These are phyloP conservation scores for Triticum dicoccoides DNA, from an alignment of 176 grass and related monocot species.

Conservation along the genomic window DNA sequence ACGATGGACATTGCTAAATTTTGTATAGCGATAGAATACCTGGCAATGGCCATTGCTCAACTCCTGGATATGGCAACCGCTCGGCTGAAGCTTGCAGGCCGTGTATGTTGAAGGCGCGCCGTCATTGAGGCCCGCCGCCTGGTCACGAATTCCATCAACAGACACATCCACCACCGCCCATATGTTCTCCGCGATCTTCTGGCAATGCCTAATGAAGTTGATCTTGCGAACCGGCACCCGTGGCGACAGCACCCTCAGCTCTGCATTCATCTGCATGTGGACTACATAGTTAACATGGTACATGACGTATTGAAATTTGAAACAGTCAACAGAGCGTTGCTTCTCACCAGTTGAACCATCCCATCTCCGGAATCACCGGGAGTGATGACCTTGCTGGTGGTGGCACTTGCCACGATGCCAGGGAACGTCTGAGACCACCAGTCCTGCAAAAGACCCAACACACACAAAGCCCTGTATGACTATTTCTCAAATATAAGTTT, in stretches of 20 bases:
- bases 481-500: neutral
- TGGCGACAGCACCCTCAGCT: conserved; percentile 55
- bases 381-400: neutral
- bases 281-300: neutral
- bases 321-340: neutral
- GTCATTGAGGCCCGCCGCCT: neutral
- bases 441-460: neutral
- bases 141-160: conserved; percentile 9
- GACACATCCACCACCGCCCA: conserved; percentile 75
- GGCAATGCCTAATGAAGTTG: conserved; percentile 50
- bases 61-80: conserved; percentile 39
- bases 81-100: conserved; percentile 24
- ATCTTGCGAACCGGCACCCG: conserved; percentile 25
- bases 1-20: neutral
- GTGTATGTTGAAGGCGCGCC: neutral
- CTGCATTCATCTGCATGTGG: conserved; percentile 47
- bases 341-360: conserved; percentile 16
- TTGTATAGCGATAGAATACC: conserved; percentile 15
- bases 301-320: neutral
- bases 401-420: neutral
- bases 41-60: conserved; percentile 22
- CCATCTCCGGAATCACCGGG: neutral
- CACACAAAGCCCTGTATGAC: no score
- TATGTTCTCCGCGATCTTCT: neutral
- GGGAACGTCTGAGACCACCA: conserved; percentile 13